A percentile compares a stretch with the other conserved stretches of the same genome.
Conservation (phyloP, 106 monocot species). For the Dactylorhiza incarnata region DNA sequence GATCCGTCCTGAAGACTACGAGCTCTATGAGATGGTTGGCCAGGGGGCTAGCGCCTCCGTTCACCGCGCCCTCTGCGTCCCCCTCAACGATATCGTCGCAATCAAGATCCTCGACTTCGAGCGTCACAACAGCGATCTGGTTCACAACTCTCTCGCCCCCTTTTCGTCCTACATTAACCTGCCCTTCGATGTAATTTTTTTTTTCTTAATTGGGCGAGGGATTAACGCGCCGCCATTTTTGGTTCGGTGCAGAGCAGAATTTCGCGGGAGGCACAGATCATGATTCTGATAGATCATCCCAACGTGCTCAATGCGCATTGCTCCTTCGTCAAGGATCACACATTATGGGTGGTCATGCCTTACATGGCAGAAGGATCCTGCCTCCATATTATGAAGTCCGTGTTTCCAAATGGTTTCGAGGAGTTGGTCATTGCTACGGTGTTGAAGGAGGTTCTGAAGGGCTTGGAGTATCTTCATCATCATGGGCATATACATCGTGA, state of each 20-base stretch:
- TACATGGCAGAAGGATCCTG: slow-evolving; percentile 91
- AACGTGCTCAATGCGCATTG: slow-evolving; percentile 92
- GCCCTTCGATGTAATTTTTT: not conserved
- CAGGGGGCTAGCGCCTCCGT: slow-evolving; percentile 78
- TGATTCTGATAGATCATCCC: slow-evolving; percentile 83
- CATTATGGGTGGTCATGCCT: slow-evolving; percentile 92
- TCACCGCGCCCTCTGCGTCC: slow-evolving; percentile 50
- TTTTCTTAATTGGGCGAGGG: too few species aligned
- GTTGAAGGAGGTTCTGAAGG: slow-evolving; percentile 71
- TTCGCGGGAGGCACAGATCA: slow-evolving; percentile 76
- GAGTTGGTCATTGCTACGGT: slow-evolving; percentile 76
- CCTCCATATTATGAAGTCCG: slow-evolving; percentile 83
- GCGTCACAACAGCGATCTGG: slow-evolving; percentile 6
- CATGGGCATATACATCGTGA: slow-evolving; percentile 95
- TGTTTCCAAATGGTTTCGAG: slow-evolving; percentile 68
- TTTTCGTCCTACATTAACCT: not conserved
- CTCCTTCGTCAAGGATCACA: slow-evolving; percentile 63
- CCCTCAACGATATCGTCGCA: slow-evolving; percentile 63
- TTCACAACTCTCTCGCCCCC: not conserved
- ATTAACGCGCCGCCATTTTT: not conserved
- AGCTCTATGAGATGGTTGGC: slow-evolving; percentile 63
- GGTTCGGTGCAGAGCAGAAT: slow-evolving; percentile 50
- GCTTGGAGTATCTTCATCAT: slow-evolving; percentile 79
- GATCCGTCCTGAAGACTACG: slow-evolving; percentile 54
- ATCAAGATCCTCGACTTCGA: slow-evolving; percentile 81